phyloP scores from a whole-genome alignment of 148 eudicot species.

The Pharnaceum exiguum region DNA sequence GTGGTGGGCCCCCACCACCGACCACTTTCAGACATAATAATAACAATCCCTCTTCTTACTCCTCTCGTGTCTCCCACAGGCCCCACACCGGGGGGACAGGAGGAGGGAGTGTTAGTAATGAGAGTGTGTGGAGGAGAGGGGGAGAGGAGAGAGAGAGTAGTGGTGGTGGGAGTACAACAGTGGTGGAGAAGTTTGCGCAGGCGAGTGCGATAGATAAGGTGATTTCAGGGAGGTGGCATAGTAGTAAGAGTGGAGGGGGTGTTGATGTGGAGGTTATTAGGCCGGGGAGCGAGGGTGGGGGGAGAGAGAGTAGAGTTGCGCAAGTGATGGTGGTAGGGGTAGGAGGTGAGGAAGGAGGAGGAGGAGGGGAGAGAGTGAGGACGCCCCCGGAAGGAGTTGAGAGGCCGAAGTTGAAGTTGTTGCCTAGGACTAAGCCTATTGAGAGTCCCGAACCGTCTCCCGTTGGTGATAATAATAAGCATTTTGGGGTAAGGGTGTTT shows the following conservation, averaged over 20 bases:
- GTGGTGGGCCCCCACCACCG: slow-evolving; percentile 38
- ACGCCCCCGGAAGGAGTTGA: slow-evolving; percentile 40
- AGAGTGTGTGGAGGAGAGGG: no score
- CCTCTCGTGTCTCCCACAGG: no score
- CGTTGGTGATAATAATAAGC: slow-evolving; percentile 39
- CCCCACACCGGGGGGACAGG: slow-evolving; percentile 21
- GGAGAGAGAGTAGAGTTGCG: no score
- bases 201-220: slow-evolving; percentile 95
- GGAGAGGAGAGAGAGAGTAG: slow-evolving; percentile 48
- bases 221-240: slow-evolving; percentile 91
- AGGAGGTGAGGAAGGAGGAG: slow-evolving; percentile 35
- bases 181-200: slow-evolving; percentile 67
- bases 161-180: slow-evolving; percentile 39
- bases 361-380: slow-evolving; percentile 36
- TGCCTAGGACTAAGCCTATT: slow-evolving; percentile 73
- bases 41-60: slow-evolving; percentile 34
- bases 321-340: no score
- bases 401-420: slow-evolving; percentile 70
- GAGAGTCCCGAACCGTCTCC: slow-evolving; percentile 44
- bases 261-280: slow-evolving; percentile 56
- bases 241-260: slow-evolving; percentile 48
- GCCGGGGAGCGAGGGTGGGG: slow-evolving; percentile 31
- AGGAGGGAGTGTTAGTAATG: slow-evolving; percentile 18
- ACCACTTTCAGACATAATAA: no score
- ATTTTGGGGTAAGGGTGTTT: slow-evolving; percentile 39